Evolutionary conservation across 2,329 filamentous ascomycete genomes (phyloP).

Genomic region (Diaporthe helianthi): DNA sequence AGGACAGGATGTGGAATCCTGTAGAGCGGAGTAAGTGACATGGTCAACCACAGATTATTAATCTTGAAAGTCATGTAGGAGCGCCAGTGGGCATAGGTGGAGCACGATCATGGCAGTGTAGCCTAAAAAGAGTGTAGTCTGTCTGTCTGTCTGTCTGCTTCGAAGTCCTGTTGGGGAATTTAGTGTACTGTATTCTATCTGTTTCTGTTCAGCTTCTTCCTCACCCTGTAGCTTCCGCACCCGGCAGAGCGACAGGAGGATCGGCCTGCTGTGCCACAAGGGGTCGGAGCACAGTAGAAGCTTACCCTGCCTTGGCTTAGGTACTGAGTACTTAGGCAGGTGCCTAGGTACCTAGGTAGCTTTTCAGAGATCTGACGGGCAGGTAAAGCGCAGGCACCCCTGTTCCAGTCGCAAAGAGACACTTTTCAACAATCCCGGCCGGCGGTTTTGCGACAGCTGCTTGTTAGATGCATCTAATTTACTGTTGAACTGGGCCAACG

Average conservation of each 20-base stretch:
- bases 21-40: conserved; percentile 10
- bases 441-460: background rate
- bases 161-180: background rate
- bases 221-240: conserved; percentile 6
- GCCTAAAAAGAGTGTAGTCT: background rate
- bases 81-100: background rate
- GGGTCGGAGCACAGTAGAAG: conserved; percentile 1
- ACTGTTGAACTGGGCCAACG: background rate
- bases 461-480: background rate
- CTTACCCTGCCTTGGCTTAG: conserved; percentile 9
- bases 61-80: background rate
- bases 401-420: conserved; percentile 33
- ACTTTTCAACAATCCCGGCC: conserved; percentile 29
- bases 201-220: conserved; percentile 3
- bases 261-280: conserved; percentile 15
- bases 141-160: background rate
- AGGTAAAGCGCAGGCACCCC: conserved; percentile 13
- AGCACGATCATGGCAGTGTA: background rate
- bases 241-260: conserved; percentile 1
- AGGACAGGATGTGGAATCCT: background rate
- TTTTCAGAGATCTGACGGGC: conserved; percentile 13
- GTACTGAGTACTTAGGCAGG: too few species aligned
- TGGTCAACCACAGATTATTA: background rate
- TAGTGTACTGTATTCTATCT: background rate
- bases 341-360: background rate